Base-by-base conservation (phyloP, 495 filamentous ascomycete species). In the Aspergillus cavernicola region DNA sequence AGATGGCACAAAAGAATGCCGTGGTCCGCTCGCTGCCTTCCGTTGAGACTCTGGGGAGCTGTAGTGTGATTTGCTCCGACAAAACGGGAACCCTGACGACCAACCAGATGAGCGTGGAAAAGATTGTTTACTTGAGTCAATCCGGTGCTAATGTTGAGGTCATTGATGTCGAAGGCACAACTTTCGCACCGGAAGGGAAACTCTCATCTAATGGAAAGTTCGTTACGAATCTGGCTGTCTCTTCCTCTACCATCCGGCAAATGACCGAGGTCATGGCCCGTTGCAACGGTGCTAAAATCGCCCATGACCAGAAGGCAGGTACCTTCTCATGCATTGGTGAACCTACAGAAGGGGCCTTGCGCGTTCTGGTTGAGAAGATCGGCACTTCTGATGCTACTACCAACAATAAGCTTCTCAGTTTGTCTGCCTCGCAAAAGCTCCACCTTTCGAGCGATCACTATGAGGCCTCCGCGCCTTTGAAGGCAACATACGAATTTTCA, bases 51-150 rank as follows among this genome's bases (percentile, higher is more conserved):
- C 76, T 99, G 33, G 95, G 95, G 62, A 97, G 95, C 80, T 99
- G 95, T 78, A 97, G 93, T 64, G 91, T 99, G 49, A 96, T 99
- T 65, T 99, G 95, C 75, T 99, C 95, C n/a, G 95, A 99, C 75
- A 99, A 99, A 78, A 99, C 95, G 1, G 95, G 95, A 56, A 99
- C 95, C 19, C 73, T 99, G 65, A 99, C 95, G 22, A 99, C 95
- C 31, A 99, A 97, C 73, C 91, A 99, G 71, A 99, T 99, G 95
- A 97, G 93, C 63, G 95, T 96, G 47, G 92, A 84, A 66, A 96
- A 92, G 71, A 77, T 97, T 35, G 88, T 96, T 24, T 89, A 88
- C 65, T 74, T 99, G 61, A 85, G 78, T 58, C 78, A 84, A 53
- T 73, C 80, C 45, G 91, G 90, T 32, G 79, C 75, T 42, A 85